phyloP scores from a whole-genome alignment of 129 eudicot genomes.

The Helianthus tuberosus region DNA sequence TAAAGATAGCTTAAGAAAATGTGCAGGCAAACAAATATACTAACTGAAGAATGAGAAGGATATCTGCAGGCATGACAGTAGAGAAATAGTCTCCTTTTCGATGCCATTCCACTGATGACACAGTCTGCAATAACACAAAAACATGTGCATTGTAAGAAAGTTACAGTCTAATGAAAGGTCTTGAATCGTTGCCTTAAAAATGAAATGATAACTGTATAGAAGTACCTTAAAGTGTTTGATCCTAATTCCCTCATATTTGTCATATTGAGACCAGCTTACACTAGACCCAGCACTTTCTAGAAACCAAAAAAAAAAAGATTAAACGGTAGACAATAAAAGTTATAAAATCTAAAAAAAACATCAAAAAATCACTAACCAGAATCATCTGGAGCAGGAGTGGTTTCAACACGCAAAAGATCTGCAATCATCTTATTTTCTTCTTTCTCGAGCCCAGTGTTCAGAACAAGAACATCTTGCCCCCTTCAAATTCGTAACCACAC shows the following conservation, averaged over 20 bases:
- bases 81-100: slow-evolving; percentile 98
- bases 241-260: slow-evolving; percentile 68
- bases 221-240: slow-evolving; percentile 85
- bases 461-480: slow-evolving; percentile 76
- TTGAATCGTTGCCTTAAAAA: neutral
- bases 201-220: neutral
- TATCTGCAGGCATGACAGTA: slow-evolving; percentile 92
- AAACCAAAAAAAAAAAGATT: neutral
- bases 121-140: slow-evolving; percentile 62
- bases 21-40: neutral
- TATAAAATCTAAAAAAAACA: neutral
- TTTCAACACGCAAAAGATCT: slow-evolving; percentile 70
- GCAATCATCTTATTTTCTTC: slow-evolving; percentile 57
- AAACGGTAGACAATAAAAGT: neutral
- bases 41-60: slow-evolving; percentile 52
- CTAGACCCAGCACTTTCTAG: slow-evolving; percentile 50
- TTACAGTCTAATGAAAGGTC: neutral
- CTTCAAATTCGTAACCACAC: slow-evolving; percentile 37
- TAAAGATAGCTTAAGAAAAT: no score
- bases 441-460: slow-evolving; percentile 72
- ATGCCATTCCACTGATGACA: slow-evolving; percentile 95
- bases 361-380: slow-evolving; percentile 56
- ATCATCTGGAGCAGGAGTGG: slow-evolving; percentile 51
- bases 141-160: neutral
- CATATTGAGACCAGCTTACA: slow-evolving; percentile 72